Base-by-base conservation (phyloP, 2,329 filamentous ascomycete species). In the Fusarium udum region DNA sequence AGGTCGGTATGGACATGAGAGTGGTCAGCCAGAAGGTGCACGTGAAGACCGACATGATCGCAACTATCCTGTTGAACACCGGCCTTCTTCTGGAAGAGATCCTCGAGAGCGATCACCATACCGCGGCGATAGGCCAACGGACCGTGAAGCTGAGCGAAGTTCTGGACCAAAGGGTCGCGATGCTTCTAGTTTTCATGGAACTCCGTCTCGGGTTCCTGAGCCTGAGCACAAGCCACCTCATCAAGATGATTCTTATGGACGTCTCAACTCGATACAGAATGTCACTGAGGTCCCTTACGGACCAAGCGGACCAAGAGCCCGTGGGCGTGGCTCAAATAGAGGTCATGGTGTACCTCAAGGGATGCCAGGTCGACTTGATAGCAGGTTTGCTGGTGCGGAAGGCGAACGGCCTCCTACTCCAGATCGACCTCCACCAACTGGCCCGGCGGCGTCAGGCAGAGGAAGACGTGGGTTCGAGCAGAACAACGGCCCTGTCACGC, bases 211-310 rank as follows among this genome's bases (percentile, higher is more conserved):
- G 9, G 83, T 84, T 43, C 78, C 80, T 4, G 89, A 91, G 36
- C 74, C 82, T 7, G 87, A 90, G 51, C 85, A 88, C 73, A 84
- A 84, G 42, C 83, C 85, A 26, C 84, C 83, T 61, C 86, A 88
- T 68, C 87, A 90, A 72, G 90, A 92, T 78, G 87, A 88, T 22
- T 90, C 88, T 63, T 91, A 91, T 74, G 90, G 90, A 34, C 88
- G 90, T 5, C 83, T 92, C 53, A 91, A 89, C 69, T 82, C 86
- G 4, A 85, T 87, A 56, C 83, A 85, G 55, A 83, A 84, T 31
- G 79, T 84, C 37, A 76, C 85, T 79, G 80, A 83, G 32, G 85
- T 87, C 45, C 89, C 89, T 7, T 86, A 87, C n/a, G 90, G 88
- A 4, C 89, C 89, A 22, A 85, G 86, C n/a, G 90, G 88, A 4